Evolutionary conservation across 306 rosid genomes (phyloP), one percentile per base, ranked within the genome.

Genomic region (Cicer chorassanicum): DNA sequence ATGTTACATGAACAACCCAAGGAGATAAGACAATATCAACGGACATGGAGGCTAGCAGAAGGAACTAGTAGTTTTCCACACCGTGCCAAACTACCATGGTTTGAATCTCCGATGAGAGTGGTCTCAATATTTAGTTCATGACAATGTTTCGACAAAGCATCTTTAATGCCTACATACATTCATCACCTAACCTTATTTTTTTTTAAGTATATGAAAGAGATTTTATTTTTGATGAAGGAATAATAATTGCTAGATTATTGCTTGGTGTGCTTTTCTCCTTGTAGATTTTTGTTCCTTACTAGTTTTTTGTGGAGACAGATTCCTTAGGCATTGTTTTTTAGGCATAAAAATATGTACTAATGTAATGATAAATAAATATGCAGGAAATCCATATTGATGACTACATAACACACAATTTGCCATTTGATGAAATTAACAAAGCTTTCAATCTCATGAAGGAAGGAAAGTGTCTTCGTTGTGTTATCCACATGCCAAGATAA

Each of bases 381-480:
- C 95, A 94, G 98, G 90, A 90, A 88, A 91, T 94, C 80, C 74
- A 88, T 73, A 78, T 94, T 46, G 98, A 94, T 48, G 95, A 91
- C 72, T 90, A 88, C 82, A 86, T 91, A 78, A 81, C 97, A 18
- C 98, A 94, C 68, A 82, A 91, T 72, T 77, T 94, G 75, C 66
- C 82, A 68, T 91, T 94, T 80, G 87, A 81, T 55, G 93, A 90
- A 40, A 85, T 94, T 76, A 94, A 90, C 86, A 70, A 78, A 77
- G 97, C 97, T 83, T 91, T 94, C 71, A 77, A 84, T 73, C 91
- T 94, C 78, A 94, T 94, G 98, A 84, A 15, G 46, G 97, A 85
- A 75, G 98, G 96, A 8, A 85, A 82, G 77, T 94, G 98, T 67
- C 82, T 94, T 79, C 97, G 97, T 34, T 94, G 98, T 82, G 98